Evolutionary conservation across 208 protist species (phyloP).

Genomic region (Leishmania guyanensis): DNA sequence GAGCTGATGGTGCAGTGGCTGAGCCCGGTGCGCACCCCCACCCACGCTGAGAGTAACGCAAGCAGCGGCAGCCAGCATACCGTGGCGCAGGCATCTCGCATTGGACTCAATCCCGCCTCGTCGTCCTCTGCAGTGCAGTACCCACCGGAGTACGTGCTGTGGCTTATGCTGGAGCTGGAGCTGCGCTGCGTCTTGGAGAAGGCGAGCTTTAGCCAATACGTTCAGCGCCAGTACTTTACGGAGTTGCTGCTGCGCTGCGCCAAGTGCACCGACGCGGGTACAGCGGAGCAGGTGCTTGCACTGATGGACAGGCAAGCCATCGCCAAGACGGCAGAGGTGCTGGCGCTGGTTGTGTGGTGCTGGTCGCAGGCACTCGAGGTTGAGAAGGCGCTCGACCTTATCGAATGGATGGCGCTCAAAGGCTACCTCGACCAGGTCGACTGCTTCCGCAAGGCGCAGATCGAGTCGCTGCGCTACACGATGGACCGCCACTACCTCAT

Average conservation of each 20-base stretch:
- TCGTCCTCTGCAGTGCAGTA: slow-evolving; percentile 24
- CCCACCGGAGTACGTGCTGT: slow-evolving; percentile 79
- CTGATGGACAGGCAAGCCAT: slow-evolving; percentile 88
- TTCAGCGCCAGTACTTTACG: slow-evolving; percentile 73
- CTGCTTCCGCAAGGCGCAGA: slow-evolving; percentile 56
- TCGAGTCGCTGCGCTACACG: slow-evolving; percentile 71
- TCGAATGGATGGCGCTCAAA: slow-evolving; percentile 80
- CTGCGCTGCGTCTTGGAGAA: slow-evolving; percentile 82
- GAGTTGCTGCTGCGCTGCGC: slow-evolving; percentile 80
- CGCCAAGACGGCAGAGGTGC: slow-evolving; percentile 71
- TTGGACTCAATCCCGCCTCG: slow-evolving; percentile 8
- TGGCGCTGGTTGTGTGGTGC: slow-evolving; percentile 78
- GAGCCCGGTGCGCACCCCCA: background rate
- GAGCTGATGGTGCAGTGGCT: slow-evolving; percentile 75
- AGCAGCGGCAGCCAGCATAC: background rate
- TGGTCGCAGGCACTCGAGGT: slow-evolving; percentile 65
- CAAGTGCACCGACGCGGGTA: slow-evolving; percentile 70
- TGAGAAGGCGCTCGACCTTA: slow-evolving; percentile 76
- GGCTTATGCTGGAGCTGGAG: slow-evolving; percentile 86
- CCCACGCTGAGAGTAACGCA: background rate
- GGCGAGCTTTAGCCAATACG: slow-evolving; percentile 69
- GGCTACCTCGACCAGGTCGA: slow-evolving; percentile 81
- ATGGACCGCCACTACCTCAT: slow-evolving; percentile 87
- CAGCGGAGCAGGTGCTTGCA: slow-evolving; percentile 67
- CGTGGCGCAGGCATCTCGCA: slow-evolving; percentile 7